These are phyloP conservation scores for Mortierella hygrophila DNA, from an alignment of 192 early-diverging fungal species.

Conservation along the genomic window DNA sequence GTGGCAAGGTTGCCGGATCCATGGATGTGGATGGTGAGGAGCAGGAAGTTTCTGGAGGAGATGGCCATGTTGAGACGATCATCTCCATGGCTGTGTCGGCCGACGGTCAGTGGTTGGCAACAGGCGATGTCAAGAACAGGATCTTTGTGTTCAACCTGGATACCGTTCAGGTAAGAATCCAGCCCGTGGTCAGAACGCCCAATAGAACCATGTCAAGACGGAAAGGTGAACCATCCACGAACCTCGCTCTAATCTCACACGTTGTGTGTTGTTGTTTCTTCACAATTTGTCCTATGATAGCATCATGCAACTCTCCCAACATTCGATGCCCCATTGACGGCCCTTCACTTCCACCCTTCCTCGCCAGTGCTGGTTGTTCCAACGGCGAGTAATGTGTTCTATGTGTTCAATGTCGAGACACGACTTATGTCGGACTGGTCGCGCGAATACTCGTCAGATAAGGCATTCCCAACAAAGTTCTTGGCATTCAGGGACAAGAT, in stretches of 20 bases:
- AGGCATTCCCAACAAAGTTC: conserved; percentile 76
- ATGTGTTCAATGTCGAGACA: conserved; percentile 78
- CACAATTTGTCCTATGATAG: conserved; percentile 40
- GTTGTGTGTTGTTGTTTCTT: background rate
- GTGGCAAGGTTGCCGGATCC: conserved; percentile 35
- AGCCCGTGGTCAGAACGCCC: background rate
- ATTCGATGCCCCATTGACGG: conserved; percentile 71
- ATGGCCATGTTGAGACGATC: conserved; percentile 70
- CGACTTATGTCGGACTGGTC: conserved; percentile 90
- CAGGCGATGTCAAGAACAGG: conserved; percentile 78
- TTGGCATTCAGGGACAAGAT: conserved; percentile 75
- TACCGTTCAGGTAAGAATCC: conserved; percentile 68
- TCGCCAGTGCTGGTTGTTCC: conserved; percentile 71
- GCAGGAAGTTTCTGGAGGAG: conserved; percentile 59
- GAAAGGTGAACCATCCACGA: background rate
- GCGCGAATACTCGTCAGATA: conserved; percentile 67
- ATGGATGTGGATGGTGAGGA: conserved; percentile 55
- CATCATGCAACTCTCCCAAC: conserved; percentile 75
- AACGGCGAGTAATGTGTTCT: conserved; percentile 79
- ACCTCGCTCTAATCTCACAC: background rate
- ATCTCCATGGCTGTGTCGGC: conserved; percentile 78
- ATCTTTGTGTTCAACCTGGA: conserved; percentile 85
- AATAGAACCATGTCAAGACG: conserved; percentile 16
- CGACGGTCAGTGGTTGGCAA: conserved; percentile 87
- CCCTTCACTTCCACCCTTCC: conserved; percentile 74